Evolutionary conservation across 768 basidiomycete genomes (phyloP).

Genomic region (Leucosporidium yakuticum): DNA sequence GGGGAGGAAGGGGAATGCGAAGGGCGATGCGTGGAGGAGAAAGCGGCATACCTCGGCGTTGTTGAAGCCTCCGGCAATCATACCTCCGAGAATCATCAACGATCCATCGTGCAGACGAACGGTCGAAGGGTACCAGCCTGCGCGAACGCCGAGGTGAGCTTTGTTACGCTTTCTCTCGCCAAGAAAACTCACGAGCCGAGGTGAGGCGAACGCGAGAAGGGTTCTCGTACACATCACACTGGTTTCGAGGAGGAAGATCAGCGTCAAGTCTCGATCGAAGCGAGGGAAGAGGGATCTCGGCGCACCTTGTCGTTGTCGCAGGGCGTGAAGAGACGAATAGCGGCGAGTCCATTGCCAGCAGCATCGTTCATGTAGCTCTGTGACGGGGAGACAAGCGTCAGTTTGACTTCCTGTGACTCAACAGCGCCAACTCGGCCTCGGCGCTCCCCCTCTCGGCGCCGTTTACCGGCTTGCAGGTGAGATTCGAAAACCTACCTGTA

Average conservation of each 20-base stretch:
- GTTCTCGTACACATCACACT: conserved; percentile 72
- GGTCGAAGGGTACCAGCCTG: conserved; percentile 46
- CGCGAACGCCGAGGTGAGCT: not conserved
- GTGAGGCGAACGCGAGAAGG: conserved; percentile 66
- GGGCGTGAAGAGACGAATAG: conserved; percentile 64
- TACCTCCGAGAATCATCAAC: conserved; percentile 60
- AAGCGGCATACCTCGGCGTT: too few species aligned
- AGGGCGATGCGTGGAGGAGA: too few species aligned
- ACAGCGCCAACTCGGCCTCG: too few species aligned
- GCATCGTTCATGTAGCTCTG: conserved; percentile 52
- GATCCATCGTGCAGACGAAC: conserved; percentile 63
- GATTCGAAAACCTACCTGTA: too few species aligned
- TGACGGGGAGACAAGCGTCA: too few species aligned
- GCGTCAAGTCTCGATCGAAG: not conserved
- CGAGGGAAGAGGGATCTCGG: not conserved
- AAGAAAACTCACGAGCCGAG: conserved; percentile 39
- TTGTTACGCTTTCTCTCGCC: too few species aligned
- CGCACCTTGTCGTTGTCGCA: conserved; percentile 37
- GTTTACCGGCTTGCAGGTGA: too few species aligned
- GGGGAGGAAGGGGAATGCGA: too few species aligned
- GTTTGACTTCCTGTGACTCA: too few species aligned
- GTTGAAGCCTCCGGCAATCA: conserved; percentile 16
- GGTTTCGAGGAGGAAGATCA: not conserved
- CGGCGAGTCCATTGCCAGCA: conserved; percentile 66
- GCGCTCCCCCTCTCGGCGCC: too few species aligned